Evolutionary conservation across 106 monocot genomes (phyloP), one percentile per base, ranked within the genome.

Genomic region (Iris macrosiphon): DNA sequence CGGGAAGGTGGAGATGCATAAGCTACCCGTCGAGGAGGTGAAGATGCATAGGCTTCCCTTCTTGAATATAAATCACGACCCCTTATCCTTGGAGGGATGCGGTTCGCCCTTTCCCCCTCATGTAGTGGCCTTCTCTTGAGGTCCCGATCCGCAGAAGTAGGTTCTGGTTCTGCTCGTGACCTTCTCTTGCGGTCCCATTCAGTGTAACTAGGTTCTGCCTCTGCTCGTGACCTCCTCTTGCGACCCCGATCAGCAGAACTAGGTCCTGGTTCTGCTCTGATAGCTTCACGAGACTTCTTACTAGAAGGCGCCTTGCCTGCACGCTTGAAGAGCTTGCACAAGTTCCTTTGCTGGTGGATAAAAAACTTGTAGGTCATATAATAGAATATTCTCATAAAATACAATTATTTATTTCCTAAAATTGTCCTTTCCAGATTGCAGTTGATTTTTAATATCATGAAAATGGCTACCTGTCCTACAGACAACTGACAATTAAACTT

Each of bases 281-380:
- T 19, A 52, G 32, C 43, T 50, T 25, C 28, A 8, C 10, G 15
- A 30, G 28, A 3, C 7, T 9, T 30, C 28, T 39, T 56, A 25
- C 17, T 49, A 13, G 45, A 64, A 2, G 65, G 28, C 4, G 21
- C 9, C 50, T 53, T 30, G 16, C 6, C 24, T 28, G 53, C 31
- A 15, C 15, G 59, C 12, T 22, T 16, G 52, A 77, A 77, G 45
- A 77, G 50, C 61, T 77, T 71, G 30, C 70, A 77, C 12, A 77
- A 33, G 6, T 66, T 56, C 26, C 61, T 60, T 15, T 71, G 71
- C 77, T 77, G 66, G 16, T 22, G 15, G 13, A 45, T 15, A n/a
- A 48, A 1, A 12, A 49, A 47, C 21, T 21, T 29, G n/a, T n/a
- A n/a, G n/a, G n/a, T n/a, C n/a, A n/a, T n/a, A n/a, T 22, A 24